Conservation (phyloP, 2,329 filamentous ascomycete genomes). For the Dactylellina cionopaga region DNA sequence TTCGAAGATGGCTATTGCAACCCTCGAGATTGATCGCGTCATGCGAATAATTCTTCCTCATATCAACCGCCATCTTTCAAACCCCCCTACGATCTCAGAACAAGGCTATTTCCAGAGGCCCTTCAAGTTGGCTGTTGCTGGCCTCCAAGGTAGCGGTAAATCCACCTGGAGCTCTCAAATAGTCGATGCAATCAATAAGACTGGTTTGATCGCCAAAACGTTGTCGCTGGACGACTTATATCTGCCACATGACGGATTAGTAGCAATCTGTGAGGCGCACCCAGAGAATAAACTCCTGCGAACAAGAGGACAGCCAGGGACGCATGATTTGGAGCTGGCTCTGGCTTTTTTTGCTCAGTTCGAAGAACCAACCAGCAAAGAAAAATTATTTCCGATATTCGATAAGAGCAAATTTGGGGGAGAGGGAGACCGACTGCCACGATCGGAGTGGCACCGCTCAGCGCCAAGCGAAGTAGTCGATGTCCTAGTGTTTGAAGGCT, state of each 20-base stretch:
- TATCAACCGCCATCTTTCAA: constrained; percentile 18
- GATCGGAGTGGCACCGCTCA: constrained; percentile 69
- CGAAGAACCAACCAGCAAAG: constrained; percentile 62
- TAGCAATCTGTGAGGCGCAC: constrained; percentile 71
- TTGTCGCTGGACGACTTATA: constrained; percentile 92
- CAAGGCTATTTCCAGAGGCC: constrained; percentile 62
- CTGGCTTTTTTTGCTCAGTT: constrained; percentile 72
- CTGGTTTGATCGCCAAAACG: constrained; percentile 72
- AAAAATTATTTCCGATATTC: constrained; percentile 73
- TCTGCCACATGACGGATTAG: constrained; percentile 75
- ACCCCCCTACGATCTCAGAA: constrained; percentile 13
- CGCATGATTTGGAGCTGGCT: constrained; percentile 78
- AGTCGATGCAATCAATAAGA: constrained; percentile 68
- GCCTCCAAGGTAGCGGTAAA: constrained; percentile 91
- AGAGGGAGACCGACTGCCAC: constrained; percentile 77
- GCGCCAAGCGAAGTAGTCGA: constrained; percentile 66
- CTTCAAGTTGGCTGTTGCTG: constrained; percentile 88
- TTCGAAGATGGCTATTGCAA: constrained; percentile 10
- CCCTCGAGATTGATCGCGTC: constrained; percentile 19
- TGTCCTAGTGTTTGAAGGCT: constrained; percentile 86
- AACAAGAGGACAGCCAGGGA: constrained; percentile 82
- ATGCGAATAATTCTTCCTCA: constrained; percentile 20
- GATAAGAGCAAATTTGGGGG: constrained; percentile 83
- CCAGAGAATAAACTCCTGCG: constrained; percentile 79
- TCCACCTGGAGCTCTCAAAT: constrained; percentile 82